Base-by-base conservation (phyloP, 192 early-diverging fungal species). In the Coemansia aciculifera region DNA sequence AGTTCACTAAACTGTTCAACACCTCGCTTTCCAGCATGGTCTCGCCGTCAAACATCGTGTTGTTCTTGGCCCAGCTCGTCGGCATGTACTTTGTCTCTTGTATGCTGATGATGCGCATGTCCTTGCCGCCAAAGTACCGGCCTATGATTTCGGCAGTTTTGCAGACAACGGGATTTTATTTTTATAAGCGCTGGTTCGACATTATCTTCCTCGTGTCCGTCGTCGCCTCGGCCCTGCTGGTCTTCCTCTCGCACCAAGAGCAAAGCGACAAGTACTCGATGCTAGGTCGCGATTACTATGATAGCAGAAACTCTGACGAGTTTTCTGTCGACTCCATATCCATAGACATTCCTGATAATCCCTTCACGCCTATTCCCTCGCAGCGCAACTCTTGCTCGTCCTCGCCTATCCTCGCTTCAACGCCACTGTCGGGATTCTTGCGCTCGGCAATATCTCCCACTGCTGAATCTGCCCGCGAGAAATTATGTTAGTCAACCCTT, bases 171-270 rank as follows among this genome's bases (percentile, higher is more conserved):
- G 92, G 95, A 57, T 95, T 97, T 66, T 84, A 92, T 73, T 97
- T 93, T 72, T 98, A 94, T 78, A 90, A 92, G 70, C 89, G 89
- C 54, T 97, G 95, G 96, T 95, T 94, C 63, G 96, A 98, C 78
- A 85, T 92, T 8, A 94, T 96, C 15, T 96, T 95, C 77, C 73
- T 98, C 43, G 84, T 94, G 17, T 89, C 90, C n/a, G 93, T 93
- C 0, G 65, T 92, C 10, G 72, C 87, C 11, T 92, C 90, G 34
- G 85, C 87, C 8, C 75, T 87, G 19, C 85, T 97, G 48, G 79
- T 95, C 39, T 93, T 89, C 67, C 71, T 91, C 63, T 83, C 88
- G 42, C 87, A 91, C 66, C 87, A 85, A 59, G 88, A 87, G 63
- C 84, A 79, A 67, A 63, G 75, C 42, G 80, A 85, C 72, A 79